Base-by-base conservation (phyloP, 1,139 yeast genomes). In the Yamadazyma jaroonii region DNA sequence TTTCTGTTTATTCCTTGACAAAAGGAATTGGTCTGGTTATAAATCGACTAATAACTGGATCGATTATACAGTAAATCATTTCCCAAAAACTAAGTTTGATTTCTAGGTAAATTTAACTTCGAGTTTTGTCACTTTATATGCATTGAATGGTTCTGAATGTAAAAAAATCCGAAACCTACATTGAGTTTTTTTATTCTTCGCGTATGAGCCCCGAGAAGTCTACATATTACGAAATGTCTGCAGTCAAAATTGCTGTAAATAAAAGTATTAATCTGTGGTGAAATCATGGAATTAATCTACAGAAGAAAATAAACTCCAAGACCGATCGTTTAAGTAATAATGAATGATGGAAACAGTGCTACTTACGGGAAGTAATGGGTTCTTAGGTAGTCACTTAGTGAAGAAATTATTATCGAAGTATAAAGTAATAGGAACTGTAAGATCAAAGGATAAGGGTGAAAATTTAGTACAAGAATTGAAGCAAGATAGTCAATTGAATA, bases 351-450 rank as follows among this genome's bases (percentile, higher is more conserved):
- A 33, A n/a, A 49, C 61, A 4, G 65, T 64, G 5, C 56, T 66
- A 36, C 60, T 67, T 25, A 55, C 73, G 7, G 74, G 73, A 4
- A 70, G 70, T 17, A 53, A 59, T 31, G 73, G 73, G 4, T 67
- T 55, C 44, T 53, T 67, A 38, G 72, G 70, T 9, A 65, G 62
- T 35, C 67, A 66, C 40, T 50, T 64, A 20, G 56, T 62, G 26
- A 52, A 54, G 34, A 47, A 47, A 29, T 50, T 64, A 34, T 46
- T 64, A 34, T 51, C 55, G 13, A 76, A 72, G 12, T 77, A 73
- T 53, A 54, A 56, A 2, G 86, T 82, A 5, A 62, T 80, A 17
- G 85, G 84, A 6, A 70, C 83, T 1, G 86, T 77, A 3, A 66
- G 88, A 52, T 62, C 77, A 2, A 62, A 63, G 32, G 62, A 53